Conservation (phyloP, 495 filamentous ascomycete species). For the Lasiosphaeria hispida region DNA sequence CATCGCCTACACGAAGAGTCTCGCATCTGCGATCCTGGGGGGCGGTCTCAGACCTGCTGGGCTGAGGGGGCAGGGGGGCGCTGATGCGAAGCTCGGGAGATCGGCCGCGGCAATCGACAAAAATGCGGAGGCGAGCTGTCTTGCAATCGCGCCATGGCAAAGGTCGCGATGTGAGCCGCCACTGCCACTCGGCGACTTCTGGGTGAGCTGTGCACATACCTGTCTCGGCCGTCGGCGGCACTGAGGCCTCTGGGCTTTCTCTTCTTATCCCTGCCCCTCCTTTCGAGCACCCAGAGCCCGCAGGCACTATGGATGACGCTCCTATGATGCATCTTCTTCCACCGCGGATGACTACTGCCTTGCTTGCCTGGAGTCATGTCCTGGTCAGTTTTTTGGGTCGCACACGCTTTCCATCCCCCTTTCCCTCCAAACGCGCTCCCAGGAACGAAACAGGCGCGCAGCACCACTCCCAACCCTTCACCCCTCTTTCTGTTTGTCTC, state of each 20-base stretch:
- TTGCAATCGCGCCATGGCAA: conserved; percentile 7
- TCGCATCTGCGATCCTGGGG: no score
- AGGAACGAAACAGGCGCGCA: not conserved
- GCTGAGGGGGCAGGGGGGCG: no score
- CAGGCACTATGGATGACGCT: no score
- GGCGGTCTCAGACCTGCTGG: no score
- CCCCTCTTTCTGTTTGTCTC: not conserved
- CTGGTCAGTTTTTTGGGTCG: not conserved
- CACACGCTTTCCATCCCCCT: not conserved
- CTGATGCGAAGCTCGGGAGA: conserved; percentile 7
- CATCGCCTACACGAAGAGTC: no score
- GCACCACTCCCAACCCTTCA: not conserved
- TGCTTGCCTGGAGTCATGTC: not conserved
- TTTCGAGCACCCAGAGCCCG: not conserved
- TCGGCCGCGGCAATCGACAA: conserved; percentile 19
- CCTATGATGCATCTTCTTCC: not conserved
- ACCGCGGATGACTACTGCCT: not conserved
- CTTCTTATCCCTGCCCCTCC: conserved; percentile 1
- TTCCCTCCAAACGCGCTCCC: not conserved
- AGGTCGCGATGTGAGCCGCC: not conserved
- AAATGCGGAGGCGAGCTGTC: conserved; percentile 18
- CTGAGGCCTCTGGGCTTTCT: not conserved
- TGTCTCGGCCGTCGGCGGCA: conserved; percentile 28
- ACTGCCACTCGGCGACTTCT: not conserved
- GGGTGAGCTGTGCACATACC: not conserved